phyloP scores from a whole-genome alignment of 257 asterid genomes.

The Solanum piurae region DNA sequence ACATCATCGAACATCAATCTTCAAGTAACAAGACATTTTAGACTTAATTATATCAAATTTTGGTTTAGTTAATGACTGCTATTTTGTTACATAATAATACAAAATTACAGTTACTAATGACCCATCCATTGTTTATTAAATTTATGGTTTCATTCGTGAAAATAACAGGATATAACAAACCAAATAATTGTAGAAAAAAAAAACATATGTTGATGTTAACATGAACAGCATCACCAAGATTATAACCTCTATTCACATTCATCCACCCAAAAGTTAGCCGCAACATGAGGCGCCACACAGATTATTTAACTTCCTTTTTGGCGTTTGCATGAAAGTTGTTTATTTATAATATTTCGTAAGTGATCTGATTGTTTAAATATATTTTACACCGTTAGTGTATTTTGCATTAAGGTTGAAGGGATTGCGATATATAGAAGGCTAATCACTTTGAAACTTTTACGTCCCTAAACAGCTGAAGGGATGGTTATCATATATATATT shows the following conservation, averaged over 20 bases:
- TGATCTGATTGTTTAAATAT: background rate
- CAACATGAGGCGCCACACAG: no score
- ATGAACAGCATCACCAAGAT: slow-evolving; percentile 6
- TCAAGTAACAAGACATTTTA: background rate
- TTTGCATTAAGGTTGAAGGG: background rate
- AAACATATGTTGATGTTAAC: slow-evolving; percentile 5
- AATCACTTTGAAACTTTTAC: no score
- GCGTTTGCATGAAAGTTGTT: no score
- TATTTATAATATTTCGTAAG: background rate
- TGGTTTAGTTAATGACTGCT: background rate
- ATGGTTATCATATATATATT: no score
- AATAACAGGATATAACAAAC: background rate
- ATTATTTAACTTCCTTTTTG: no score
- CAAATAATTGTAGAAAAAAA: background rate
- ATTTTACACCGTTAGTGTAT: background rate
- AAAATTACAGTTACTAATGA: background rate
- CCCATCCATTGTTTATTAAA: background rate
- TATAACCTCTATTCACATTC: slow-evolving; percentile 32
- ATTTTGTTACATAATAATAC: background rate
- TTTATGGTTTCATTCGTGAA: background rate
- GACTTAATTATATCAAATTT: background rate
- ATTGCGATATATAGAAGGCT: no score
- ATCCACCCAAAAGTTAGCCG: background rate
- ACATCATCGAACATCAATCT: background rate
- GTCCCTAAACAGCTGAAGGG: no score